These are phyloP conservation scores for Scedosporium aurantiacum DNA, from an alignment of 2,329 filamentous ascomycete genomes.

Conservation along the genomic window DNA sequence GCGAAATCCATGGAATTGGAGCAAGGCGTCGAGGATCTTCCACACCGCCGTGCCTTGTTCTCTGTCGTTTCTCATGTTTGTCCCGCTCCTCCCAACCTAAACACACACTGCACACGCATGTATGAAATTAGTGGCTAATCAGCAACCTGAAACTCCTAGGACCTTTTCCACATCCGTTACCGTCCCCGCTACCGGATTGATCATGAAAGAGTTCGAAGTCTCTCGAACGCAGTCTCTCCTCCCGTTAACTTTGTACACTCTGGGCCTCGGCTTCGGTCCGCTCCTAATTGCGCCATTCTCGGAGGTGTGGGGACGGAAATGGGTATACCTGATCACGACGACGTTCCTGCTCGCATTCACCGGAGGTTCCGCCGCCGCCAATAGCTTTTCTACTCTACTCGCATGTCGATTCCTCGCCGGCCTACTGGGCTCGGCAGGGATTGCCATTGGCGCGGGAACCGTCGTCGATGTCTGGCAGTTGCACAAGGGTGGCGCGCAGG, in stretches of 20 bases:
- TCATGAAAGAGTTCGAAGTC: conserved; percentile 10
- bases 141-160: not conserved
- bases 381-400: conserved; percentile 57
- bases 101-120: too few species aligned
- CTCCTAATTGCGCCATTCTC: conserved; percentile 70
- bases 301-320: conserved; percentile 53
- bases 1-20: not conserved
- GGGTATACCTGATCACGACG: conserved; percentile 60
- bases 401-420: conserved; percentile 58
- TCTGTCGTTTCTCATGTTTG: not conserved
- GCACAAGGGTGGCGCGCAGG: conserved; percentile 58
- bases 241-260: conserved; percentile 56
- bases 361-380: conserved; percentile 49
- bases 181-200: conserved; percentile 6
- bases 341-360: conserved; percentile 55
- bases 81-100: not conserved
- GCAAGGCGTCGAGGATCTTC: not conserved
- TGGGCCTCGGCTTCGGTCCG: conserved; percentile 63
- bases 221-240: conserved; percentile 9
- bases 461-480: conserved; percentile 44
- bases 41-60: not conserved
- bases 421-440: conserved; percentile 59
- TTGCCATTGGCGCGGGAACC: conserved; percentile 65
- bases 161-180: conserved; percentile 11
- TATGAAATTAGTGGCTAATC: too few species aligned